These are phyloP conservation scores for Astrocystis sublimbata DNA, from an alignment of 495 filamentous ascomycete species.

Conservation along the genomic window DNA sequence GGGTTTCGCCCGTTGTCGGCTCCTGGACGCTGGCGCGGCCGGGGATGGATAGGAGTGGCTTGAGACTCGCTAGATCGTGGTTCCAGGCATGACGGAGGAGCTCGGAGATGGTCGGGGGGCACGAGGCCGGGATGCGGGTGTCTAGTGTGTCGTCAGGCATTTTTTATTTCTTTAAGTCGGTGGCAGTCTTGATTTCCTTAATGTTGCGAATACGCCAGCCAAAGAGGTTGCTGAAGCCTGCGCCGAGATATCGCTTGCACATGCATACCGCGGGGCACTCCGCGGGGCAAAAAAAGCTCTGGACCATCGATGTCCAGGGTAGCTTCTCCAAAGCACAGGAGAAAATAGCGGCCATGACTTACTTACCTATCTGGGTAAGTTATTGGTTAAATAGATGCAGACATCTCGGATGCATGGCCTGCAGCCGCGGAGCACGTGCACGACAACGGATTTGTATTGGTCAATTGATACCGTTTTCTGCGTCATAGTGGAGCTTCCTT, in stretches of 20 bases:
- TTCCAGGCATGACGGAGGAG: conserved; percentile 80
- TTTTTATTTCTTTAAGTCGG: not conserved
- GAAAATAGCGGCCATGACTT: not conserved
- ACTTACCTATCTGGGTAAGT: not conserved
- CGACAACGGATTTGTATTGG: not conserved
- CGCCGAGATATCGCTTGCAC: not conserved
- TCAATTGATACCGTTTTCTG: not conserved
- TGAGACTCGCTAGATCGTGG: conserved; percentile 76
- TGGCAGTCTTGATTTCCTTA: not conserved
- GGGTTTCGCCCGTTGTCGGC: conserved; percentile 78
- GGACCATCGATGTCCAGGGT: conserved; percentile 4
- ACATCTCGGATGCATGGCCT: not conserved
- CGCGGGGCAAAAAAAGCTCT: conserved; percentile 9
- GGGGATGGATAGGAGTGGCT: conserved; percentile 65
- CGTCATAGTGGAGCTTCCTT: conserved; percentile 10
- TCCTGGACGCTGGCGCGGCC: conserved; percentile 77
- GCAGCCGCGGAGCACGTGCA: not conserved
- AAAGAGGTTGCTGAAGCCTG: too few species aligned
- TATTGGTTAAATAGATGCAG: too few species aligned
- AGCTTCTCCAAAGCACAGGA: conserved; percentile 1
- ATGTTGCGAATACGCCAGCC: too few species aligned
- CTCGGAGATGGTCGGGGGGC: conserved; percentile 47
- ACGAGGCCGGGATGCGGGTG: conserved; percentile 47
- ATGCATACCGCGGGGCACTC: conserved; percentile 6
- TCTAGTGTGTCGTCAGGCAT: conserved; percentile 41